phyloP scores from a whole-genome alignment of 495 filamentous ascomycete genomes.

The Glarea lozoyensis region DNA sequence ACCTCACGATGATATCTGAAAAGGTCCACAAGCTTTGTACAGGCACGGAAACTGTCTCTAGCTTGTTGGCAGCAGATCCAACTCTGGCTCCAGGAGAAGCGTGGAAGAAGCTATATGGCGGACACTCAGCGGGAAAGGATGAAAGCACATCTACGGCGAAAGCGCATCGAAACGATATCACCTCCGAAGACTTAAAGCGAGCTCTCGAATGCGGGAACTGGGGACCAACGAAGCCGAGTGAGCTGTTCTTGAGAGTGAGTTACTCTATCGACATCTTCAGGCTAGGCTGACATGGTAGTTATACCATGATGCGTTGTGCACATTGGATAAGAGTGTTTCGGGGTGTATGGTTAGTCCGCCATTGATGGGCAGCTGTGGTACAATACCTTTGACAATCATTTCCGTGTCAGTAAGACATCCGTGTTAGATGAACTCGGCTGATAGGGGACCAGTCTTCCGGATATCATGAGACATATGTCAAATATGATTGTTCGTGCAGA shows the following conservation, averaged over 20 bases:
- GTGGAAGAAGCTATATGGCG: conserved; percentile 45
- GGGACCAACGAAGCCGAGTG: conserved; percentile 52
- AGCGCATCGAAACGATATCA: conserved; percentile 20
- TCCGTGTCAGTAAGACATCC: conserved; percentile 36
- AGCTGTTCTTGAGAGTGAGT: conserved; percentile 53
- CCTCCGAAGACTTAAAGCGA: conserved; percentile 36
- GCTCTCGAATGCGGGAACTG: conserved; percentile 58
- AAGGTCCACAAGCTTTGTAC: conserved; percentile 43
- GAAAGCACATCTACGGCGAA: conserved; percentile 15
- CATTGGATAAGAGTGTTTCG: conserved; percentile 46
- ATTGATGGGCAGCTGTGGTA: conserved; percentile 60
- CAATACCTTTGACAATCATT: conserved; percentile 59
- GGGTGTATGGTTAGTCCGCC: conserved; percentile 56
- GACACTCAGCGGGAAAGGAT: conserved; percentile 13
- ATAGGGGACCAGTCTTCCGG: conserved; percentile 50
- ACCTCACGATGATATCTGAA: conserved; percentile 29
- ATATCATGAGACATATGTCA: conserved; percentile 64
- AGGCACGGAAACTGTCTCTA: conserved; percentile 42
- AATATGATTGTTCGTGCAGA: conserved; percentile 67
- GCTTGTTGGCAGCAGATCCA: conserved; percentile 45
- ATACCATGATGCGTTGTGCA: conserved; percentile 56
- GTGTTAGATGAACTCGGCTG: no score
- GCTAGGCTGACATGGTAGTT: conserved; percentile 31
- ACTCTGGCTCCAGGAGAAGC: conserved; percentile 39
- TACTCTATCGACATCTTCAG: background rate